A percentile compares a stretch with the other conserved stretches of the same genome.
Evolutionary conservation across 2,329 filamentous ascomycete species (phyloP).

Genomic region (Sclerotiophoma versabilis): DNA sequence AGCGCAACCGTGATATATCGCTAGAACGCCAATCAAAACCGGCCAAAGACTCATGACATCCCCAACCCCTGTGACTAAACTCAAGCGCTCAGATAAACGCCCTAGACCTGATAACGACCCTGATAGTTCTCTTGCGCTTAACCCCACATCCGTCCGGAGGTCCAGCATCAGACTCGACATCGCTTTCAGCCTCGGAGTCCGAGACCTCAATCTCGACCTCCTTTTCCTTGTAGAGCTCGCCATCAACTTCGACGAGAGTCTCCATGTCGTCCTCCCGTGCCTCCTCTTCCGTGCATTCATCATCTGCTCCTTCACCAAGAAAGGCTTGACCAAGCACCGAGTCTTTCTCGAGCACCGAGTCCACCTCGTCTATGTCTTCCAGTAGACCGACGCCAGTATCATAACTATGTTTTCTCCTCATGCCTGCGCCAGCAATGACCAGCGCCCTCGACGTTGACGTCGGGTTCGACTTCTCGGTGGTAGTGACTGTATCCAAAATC

Average conservation of each 20-base stretch:
- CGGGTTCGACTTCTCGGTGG: background rate
- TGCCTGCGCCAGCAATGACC: slow-evolving; percentile 13
- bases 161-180: slow-evolving; percentile 23
- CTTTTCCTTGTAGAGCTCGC: slow-evolving; percentile 18
- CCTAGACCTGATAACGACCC: slow-evolving; percentile 44
- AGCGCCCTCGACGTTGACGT: slow-evolving; percentile 4
- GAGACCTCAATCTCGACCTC: slow-evolving; percentile 32
- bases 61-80: background rate
- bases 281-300: slow-evolving; percentile 12
- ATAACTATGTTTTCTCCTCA: slow-evolving; percentile 17
- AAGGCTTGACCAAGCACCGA: slow-evolving; percentile 27
- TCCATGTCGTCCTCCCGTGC: slow-evolving; percentile 8
- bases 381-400: slow-evolving; percentile 8
- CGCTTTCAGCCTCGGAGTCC: slow-evolving; percentile 27
- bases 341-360: slow-evolving; percentile 10
- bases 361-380: slow-evolving; percentile 15
- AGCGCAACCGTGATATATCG: slow-evolving; percentile 17
- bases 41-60: background rate
- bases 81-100: slow-evolving; percentile 38
- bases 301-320: slow-evolving; percentile 14
- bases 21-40: slow-evolving; percentile 7
- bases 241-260: slow-evolving; percentile 21
- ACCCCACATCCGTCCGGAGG: slow-evolving; percentile 26
- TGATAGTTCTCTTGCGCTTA: slow-evolving; percentile 39
- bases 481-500: slow-evolving; percentile 7